A percentile compares a stretch with the other conserved stretches of the same genome.
phyloP scores from a whole-genome alignment of 306 rosid species.

The Sicyos baderoa region DNA sequence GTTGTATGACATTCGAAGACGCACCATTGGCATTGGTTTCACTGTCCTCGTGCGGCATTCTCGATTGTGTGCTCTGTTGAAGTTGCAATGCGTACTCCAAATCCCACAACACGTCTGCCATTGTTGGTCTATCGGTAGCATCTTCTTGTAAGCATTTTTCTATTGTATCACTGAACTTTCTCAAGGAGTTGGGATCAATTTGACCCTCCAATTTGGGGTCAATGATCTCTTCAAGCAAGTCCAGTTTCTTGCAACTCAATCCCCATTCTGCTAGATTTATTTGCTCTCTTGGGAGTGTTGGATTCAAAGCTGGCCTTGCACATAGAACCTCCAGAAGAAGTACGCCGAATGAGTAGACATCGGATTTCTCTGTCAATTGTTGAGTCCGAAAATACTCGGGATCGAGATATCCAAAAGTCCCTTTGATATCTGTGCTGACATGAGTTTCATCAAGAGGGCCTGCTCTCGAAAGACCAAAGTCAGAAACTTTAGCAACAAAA shows the following conservation, averaged over 20 bases:
- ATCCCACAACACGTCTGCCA: conserved; percentile 53
- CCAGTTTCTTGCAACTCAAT: conserved; percentile 36
- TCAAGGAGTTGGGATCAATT: conserved; percentile 35
- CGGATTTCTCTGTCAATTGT: no score
- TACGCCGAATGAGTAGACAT: no score
- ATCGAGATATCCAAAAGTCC: no score
- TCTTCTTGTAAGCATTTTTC: conserved; percentile 41
- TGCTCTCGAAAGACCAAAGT: no score
- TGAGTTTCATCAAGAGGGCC: no score
- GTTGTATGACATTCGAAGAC: conserved; percentile 19
- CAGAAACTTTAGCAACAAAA: no score
- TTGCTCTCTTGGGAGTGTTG: conserved; percentile 35
- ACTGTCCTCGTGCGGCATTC: conserved; percentile 41
- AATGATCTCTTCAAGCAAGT: conserved; percentile 33
- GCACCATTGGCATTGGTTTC: conserved; percentile 15
- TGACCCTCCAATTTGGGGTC: conserved; percentile 36
- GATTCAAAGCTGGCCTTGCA: conserved; percentile 37
- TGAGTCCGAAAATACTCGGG: no score
- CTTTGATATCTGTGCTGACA: no score
- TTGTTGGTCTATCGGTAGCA: conserved; percentile 34
- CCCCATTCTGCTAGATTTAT: conserved; percentile 48
- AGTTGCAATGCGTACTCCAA: conserved; percentile 48
- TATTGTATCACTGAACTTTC: conserved; percentile 34
- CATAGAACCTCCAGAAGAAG: no score
- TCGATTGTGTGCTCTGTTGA: conserved; percentile 28